A percentile compares a stretch with the other conserved stretches of the same genome.
phyloP scores from a whole-genome alignment of 2,329 filamentous ascomycete genomes.

The Aureobasidium namibiae region DNA sequence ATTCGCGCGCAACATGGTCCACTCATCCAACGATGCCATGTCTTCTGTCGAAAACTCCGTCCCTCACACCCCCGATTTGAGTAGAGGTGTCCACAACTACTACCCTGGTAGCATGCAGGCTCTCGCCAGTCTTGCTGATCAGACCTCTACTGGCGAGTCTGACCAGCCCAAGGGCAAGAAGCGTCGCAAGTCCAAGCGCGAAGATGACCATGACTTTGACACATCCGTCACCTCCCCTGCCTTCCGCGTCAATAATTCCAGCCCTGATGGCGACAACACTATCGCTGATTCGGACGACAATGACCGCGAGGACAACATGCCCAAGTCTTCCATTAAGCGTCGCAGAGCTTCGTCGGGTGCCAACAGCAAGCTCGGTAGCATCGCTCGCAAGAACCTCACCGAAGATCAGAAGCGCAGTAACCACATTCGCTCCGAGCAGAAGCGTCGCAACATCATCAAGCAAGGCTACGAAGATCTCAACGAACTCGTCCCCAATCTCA shows the following conservation, averaged over 20 bases:
- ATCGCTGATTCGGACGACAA: not conserved
- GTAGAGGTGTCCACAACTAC: not conserved
- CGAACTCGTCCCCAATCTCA: constrained; percentile 65
- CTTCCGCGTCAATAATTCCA: not conserved
- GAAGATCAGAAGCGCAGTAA: constrained; percentile 79
- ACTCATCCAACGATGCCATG: not conserved
- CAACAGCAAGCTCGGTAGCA: not conserved
- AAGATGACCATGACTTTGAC: not conserved
- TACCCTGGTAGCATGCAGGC: constrained; percentile 2
- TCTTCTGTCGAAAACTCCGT: constrained; percentile 6
- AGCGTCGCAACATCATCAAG: constrained; percentile 72
- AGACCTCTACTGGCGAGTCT: not conserved
- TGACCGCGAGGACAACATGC: not conserved
- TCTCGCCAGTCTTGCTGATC: not conserved
- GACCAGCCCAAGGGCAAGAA: not conserved
- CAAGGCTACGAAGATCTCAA: constrained; percentile 75
- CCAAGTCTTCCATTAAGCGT: not conserved
- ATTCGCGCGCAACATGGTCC: constrained; percentile 1
- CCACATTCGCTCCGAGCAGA: constrained; percentile 82
- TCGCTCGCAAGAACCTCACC: constrained; percentile 47
- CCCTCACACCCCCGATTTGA: constrained; percentile 5
- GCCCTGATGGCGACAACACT: constrained; percentile 6
- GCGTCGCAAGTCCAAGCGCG: constrained; percentile 7
- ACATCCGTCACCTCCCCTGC: not conserved
- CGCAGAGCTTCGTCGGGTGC: constrained; percentile 7